Conservation (phyloP, 345 rosid species). For the Citrus sinensis region DNA sequence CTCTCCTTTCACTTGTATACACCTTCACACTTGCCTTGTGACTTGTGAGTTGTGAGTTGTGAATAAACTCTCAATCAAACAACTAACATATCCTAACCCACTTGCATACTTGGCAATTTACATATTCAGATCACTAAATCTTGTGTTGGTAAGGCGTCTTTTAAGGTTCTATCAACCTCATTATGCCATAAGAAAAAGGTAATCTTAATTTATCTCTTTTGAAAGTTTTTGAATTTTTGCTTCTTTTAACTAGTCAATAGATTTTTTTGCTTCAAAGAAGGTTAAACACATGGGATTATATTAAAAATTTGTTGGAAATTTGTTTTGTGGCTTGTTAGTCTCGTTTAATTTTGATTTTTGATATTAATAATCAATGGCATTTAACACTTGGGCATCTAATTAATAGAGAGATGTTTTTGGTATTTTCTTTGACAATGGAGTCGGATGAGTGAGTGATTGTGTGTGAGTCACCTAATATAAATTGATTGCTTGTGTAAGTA, state of each 20-base stretch:
- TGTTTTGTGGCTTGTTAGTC: background rate
- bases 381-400: background rate
- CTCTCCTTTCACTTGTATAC: background rate
- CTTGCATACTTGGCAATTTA: background rate
- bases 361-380: background rate
- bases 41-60: constrained; percentile 24
- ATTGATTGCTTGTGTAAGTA: constrained; percentile 17
- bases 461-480: constrained; percentile 12
- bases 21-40: constrained; percentile 26
- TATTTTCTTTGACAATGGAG: background rate
- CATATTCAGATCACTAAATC: background rate
- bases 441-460: background rate
- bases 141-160: background rate
- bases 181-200: background rate
- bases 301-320: background rate
- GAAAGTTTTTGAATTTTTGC: background rate
- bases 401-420: background rate
- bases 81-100: background rate
- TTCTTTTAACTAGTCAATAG: no score
- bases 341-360: background rate
- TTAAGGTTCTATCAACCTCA: background rate
- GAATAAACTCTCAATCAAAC: constrained; percentile 7
- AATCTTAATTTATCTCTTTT: background rate
- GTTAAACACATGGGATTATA: background rate
- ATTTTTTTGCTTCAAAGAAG: no score